These are phyloP conservation scores for Escallonia rubra DNA, from an alignment of 129 eudicot genomes.

Conservation along the genomic window DNA sequence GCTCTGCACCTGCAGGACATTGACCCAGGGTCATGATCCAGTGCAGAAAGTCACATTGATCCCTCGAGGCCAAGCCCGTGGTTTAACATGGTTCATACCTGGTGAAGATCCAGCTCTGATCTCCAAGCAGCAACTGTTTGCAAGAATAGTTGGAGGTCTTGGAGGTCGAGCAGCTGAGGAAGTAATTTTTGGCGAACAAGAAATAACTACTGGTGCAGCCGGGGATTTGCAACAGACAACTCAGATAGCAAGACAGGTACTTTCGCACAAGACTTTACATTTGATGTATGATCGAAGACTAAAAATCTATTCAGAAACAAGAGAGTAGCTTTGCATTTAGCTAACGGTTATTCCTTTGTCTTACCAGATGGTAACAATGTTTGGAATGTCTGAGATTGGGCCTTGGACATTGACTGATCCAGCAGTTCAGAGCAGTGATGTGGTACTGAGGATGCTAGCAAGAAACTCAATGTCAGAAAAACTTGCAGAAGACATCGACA, in stretches of 20 bases:
- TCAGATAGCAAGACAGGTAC: slow-evolving; percentile 74
- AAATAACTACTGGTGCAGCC: slow-evolving; percentile 77
- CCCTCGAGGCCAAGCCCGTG: slow-evolving; percentile 74
- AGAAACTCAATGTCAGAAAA: slow-evolving; percentile 83
- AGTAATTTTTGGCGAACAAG: slow-evolving; percentile 62
- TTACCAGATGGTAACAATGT: slow-evolving; percentile 67
- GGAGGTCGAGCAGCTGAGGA: slow-evolving; percentile 84
- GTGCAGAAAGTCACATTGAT: slow-evolving; percentile 78
- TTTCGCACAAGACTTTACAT: background rate
- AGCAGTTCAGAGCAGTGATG: slow-evolving; percentile 49
- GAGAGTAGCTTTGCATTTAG: background rate
- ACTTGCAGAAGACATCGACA: slow-evolving; percentile 79
- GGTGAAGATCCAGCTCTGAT: slow-evolving; percentile 51
- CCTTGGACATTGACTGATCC: slow-evolving; percentile 83
- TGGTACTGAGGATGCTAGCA: slow-evolving; percentile 73
- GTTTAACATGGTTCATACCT: slow-evolving; percentile 71
- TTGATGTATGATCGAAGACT: background rate
- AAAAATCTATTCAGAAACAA: background rate
- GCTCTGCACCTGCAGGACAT: slow-evolving; percentile 33
- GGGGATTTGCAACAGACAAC: slow-evolving; percentile 71
- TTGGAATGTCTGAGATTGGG: slow-evolving; percentile 88
- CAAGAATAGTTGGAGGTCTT: slow-evolving; percentile 66
- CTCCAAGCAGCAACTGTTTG: slow-evolving; percentile 60
- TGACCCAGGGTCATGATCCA: slow-evolving; percentile 62
- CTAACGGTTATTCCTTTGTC: background rate